These are phyloP conservation scores for Corynespora cassiicola DNA, from an alignment of 2,329 filamentous ascomycete species.

Conservation along the genomic window DNA sequence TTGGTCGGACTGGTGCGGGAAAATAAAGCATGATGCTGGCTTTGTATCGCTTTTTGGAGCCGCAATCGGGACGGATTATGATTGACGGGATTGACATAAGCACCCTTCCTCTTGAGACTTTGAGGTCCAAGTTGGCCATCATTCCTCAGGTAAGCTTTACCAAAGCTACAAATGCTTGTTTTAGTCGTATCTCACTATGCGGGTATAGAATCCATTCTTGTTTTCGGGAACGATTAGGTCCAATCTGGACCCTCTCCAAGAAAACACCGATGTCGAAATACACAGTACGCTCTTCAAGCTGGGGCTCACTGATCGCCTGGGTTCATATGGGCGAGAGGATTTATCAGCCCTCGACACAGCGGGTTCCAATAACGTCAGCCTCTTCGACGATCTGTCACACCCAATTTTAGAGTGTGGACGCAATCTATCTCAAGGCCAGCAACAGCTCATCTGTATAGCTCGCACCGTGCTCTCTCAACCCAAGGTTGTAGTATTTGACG, in stretches of 20 bases:
- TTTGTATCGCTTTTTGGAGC: constrained; percentile 55
- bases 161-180: no score
- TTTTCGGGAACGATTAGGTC: constrained; percentile 53
- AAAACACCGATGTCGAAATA: constrained; percentile 43
- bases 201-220: constrained; percentile 56
- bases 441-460: constrained; percentile 63
- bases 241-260: constrained; percentile 53
- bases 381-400: constrained; percentile 40
- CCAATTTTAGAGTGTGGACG: no score
- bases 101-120: constrained; percentile 43
- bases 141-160: constrained; percentile 62
- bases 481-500: constrained; percentile 63
- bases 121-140: constrained; percentile 51
- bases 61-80: constrained; percentile 45
- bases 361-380: no score
- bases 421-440: no score
- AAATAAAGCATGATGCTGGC: constrained; percentile 55
- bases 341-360: no score
- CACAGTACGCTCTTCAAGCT: no score
- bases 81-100: constrained; percentile 57
- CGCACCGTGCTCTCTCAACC: constrained; percentile 59
- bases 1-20: constrained; percentile 59
- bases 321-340: no score
- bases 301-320: no score
- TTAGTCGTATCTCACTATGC: no score